phyloP scores from a whole-genome alignment of 352 stramenopile genomes.

The Phytopythium mirpurense region DNA sequence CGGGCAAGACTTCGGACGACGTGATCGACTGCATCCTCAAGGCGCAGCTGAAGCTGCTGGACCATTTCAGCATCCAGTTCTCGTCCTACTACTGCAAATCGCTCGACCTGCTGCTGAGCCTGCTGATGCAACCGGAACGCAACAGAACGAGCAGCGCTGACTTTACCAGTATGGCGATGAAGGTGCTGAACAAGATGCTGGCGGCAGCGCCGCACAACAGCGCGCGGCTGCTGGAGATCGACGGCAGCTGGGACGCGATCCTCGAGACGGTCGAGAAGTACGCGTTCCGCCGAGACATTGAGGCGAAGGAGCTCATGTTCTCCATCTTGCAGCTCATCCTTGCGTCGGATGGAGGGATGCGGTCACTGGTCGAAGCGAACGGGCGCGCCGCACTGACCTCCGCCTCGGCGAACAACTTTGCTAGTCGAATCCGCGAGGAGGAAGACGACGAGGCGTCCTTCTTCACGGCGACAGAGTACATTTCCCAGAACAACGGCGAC shows the following conservation, averaged over 20 bases:
- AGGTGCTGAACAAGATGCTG: constrained; percentile 32
- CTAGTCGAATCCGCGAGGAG: constrained; percentile 28
- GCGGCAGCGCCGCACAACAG: constrained; percentile 48
- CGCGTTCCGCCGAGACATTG: constrained; percentile 30
- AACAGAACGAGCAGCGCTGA: constrained; percentile 8
- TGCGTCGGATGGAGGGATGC: constrained; percentile 37
- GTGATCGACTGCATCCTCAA: constrained; percentile 69
- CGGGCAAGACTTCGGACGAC: constrained; percentile 55
- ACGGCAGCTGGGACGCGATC: constrained; percentile 41
- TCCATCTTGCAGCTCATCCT: constrained; percentile 46
- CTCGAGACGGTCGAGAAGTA: constrained; percentile 41
- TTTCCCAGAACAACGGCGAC: constrained; percentile 28
- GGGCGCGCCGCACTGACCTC: constrained; percentile 1
- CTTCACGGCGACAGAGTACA: constrained; percentile 49
- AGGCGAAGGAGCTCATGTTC: constrained; percentile 48
- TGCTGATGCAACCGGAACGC: constrained; percentile 9
- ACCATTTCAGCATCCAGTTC: constrained; percentile 76
- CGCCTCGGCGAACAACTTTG: constrained; percentile 21
- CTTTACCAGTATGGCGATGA: constrained; percentile 24
- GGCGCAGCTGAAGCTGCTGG: constrained; percentile 53
- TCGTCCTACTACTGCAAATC: constrained; percentile 71
- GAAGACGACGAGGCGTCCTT: constrained; percentile 46
- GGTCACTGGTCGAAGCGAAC: constrained; percentile 26
- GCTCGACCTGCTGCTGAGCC: constrained; percentile 45
- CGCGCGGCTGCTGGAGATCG: constrained; percentile 28